These are phyloP conservation scores for Cryphonectria nitschkei DNA, from an alignment of 2,329 filamentous ascomycete genomes.

Conservation along the genomic window DNA sequence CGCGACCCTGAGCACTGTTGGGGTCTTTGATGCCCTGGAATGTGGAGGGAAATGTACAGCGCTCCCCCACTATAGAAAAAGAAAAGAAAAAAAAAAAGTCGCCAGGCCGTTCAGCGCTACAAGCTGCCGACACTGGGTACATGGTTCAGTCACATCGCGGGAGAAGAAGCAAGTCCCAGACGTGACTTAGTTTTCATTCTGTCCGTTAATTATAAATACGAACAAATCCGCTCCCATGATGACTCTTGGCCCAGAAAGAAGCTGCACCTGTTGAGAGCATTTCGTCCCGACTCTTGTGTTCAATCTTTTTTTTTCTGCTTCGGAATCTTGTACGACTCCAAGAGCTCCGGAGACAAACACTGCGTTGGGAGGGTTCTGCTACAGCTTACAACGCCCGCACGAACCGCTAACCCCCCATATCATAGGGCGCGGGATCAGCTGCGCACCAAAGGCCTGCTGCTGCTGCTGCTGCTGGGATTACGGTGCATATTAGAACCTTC, in stretches of 20 bases:
- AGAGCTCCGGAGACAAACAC: neutral
- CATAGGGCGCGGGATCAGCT: neutral
- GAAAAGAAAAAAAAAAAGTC: neutral
- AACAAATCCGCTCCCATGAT: neutral
- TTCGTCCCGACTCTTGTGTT: neutral
- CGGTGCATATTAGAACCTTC: neutral
- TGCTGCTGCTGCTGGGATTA: conserved; percentile 1
- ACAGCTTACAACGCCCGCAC: neutral
- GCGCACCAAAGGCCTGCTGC: neutral
- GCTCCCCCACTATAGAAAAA: neutral
- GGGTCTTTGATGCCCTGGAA: neutral
- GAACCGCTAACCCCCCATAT: neutral
- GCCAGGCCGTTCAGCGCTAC: neutral
- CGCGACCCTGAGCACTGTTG: neutral
- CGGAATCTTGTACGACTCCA: neutral
- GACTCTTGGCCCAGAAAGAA: neutral
- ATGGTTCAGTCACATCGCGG: neutral
- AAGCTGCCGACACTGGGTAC: neutral
- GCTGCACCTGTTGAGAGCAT: neutral
- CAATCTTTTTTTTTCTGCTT: neutral
- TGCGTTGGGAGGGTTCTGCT: neutral
- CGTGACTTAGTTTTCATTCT: neutral
- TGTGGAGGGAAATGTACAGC: neutral
- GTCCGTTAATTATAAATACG: neutral
- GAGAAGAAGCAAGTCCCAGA: neutral